phyloP scores from a whole-genome alignment of 768 basidiomycete species.

The Udeniomyces megalosporus region DNA sequence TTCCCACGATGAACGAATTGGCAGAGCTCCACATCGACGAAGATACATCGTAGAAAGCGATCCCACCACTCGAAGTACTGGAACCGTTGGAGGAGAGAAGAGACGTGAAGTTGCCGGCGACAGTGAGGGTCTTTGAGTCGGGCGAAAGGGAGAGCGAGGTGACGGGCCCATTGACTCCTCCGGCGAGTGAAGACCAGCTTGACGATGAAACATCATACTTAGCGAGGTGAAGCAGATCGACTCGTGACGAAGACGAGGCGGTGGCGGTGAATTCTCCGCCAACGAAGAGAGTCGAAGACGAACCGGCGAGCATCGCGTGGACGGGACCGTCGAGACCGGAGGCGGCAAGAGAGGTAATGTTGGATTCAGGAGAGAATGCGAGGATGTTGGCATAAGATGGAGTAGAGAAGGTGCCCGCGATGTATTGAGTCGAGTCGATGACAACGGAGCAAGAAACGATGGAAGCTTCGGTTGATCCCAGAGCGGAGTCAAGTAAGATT shows the following conservation, averaged over 20 bases:
- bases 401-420: conserved; percentile 62
- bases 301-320: conserved; percentile 42
- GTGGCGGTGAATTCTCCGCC: conserved; percentile 80
- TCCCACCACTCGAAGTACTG: conserved; percentile 38
- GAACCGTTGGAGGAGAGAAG: conserved; percentile 23
- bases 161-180: conserved; percentile 66
- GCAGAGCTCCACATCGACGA: conserved; percentile 26
- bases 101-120: conserved; percentile 63
- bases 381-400: conserved; percentile 50
- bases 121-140: conserved; percentile 33
- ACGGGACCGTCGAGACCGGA: conserved; percentile 71
- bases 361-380: conserved; percentile 28
- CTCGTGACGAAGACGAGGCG: conserved; percentile 36
- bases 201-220: conserved; percentile 51
- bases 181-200: conserved; percentile 51
- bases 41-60: conserved; percentile 57
- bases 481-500: conserved; percentile 7
- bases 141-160: conserved; percentile 36
- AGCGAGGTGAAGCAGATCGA: conserved; percentile 43
- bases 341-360: conserved; percentile 37
- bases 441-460: conserved; percentile 37
- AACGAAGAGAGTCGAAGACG: conserved; percentile 48
- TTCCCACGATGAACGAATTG: conserved; percentile 45
- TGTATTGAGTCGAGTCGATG: conserved; percentile 39
- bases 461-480: conserved; percentile 8